phyloP scores from a whole-genome alignment of 805 yeast genomes.

The Starmerella geochares region DNA sequence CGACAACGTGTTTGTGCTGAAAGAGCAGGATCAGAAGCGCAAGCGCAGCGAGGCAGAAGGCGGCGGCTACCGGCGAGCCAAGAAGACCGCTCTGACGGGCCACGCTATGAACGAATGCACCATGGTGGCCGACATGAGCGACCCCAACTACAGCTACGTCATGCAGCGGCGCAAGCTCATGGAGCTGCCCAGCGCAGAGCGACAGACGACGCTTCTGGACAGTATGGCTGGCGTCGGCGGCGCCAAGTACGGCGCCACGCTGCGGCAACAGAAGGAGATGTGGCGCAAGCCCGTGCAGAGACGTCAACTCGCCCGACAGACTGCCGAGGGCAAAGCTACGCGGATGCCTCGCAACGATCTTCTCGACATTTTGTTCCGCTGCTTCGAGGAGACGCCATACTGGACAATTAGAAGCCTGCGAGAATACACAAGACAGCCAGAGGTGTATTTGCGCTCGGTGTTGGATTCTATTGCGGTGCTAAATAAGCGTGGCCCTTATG shows the following conservation, averaged over 20 bases:
- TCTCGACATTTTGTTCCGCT: slow-evolving; percentile 72
- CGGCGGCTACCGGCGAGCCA: slow-evolving; percentile 27
- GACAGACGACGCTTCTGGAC: slow-evolving; percentile 59
- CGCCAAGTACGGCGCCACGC: slow-evolving; percentile 31
- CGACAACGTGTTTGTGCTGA: slow-evolving; percentile 74
- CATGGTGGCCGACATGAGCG: slow-evolving; percentile 66
- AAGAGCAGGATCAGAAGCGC: slow-evolving; percentile 61
- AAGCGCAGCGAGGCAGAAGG: slow-evolving; percentile 29
- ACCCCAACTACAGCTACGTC: slow-evolving; percentile 58
- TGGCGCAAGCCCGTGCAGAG: slow-evolving; percentile 27
- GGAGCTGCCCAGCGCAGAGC: slow-evolving; percentile 35
- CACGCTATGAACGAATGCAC: slow-evolving; percentile 88
- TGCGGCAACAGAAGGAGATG: slow-evolving; percentile 28
- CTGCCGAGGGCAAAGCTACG: slow-evolving; percentile 73
- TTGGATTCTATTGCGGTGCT: slow-evolving; percentile 79
- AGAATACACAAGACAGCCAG: slow-evolving; percentile 93
- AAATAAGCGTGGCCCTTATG: slow-evolving; percentile 92
- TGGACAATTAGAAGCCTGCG: slow-evolving; percentile 92
- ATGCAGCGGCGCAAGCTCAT: slow-evolving; percentile 46
- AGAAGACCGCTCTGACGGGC: slow-evolving; percentile 74
- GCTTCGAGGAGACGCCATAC: slow-evolving; percentile 90
- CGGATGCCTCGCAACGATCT: slow-evolving; percentile 90
- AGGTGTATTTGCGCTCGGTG: slow-evolving; percentile 74
- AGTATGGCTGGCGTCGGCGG: slow-evolving; percentile 68
- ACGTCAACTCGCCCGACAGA: slow-evolving; percentile 32